Conservation (phyloP, 768 basidiomycete genomes). For the Termitomyces sp. region DNA sequence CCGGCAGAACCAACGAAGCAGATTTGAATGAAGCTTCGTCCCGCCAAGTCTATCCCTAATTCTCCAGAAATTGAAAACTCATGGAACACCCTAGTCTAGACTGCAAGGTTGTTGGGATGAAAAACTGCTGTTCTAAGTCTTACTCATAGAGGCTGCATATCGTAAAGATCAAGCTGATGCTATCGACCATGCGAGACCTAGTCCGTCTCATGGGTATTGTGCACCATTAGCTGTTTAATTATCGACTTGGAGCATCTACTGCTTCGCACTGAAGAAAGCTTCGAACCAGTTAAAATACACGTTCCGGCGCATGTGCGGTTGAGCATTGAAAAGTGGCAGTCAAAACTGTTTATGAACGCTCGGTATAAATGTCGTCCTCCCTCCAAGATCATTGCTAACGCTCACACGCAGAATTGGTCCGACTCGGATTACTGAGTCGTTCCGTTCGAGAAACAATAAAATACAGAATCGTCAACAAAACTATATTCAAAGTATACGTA, state of each 20-base stretch:
- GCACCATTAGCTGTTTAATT: no score
- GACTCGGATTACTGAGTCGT: no score
- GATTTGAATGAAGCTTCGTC: not conserved
- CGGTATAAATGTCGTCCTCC: no score
- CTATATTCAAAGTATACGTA: no score
- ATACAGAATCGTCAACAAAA: no score
- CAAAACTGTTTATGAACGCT: no score
- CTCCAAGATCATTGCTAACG: no score
- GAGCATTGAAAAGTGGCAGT: no score
- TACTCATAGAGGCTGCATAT: not conserved
- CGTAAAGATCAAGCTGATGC: not conserved
- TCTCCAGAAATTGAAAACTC: not conserved
- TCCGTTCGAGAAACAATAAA: no score
- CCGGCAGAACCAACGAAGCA: not conserved
- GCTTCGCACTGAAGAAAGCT: not conserved
- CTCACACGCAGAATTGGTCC: no score
- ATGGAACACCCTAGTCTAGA: not conserved
- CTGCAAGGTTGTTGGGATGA: not conserved
- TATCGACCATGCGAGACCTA: not conserved
- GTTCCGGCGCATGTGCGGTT: not conserved
- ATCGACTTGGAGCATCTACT: not conserved
- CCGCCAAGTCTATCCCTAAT: not conserved
- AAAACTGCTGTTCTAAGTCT: not conserved
- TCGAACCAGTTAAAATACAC: not conserved
- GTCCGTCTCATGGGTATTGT: not conserved